Percentiles rank a stretch among this genome's conserved stretches.
Evolutionary conservation across 768 basidiomycete species (phyloP).

Genomic region (Suillus brevipes): DNA sequence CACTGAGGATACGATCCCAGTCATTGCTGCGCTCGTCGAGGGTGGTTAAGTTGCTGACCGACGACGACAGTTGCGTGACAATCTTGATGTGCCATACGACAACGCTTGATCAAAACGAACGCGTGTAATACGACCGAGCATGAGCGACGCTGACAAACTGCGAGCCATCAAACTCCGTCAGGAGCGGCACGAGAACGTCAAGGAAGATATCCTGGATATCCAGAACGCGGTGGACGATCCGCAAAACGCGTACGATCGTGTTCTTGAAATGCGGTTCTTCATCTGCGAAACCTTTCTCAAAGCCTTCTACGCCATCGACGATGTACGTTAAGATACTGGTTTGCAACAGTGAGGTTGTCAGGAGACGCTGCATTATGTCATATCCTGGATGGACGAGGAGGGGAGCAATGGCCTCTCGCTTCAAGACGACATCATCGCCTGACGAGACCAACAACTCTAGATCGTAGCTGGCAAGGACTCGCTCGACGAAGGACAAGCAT

Average conservation of each 20-base stretch:
- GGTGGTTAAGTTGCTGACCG: constrained; percentile 73
- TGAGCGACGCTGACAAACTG: constrained; percentile 55
- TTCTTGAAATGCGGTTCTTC: constrained; percentile 71
- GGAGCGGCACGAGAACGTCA: constrained; percentile 79
- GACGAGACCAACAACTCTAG: constrained; percentile 67
- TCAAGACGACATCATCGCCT: constrained; percentile 52
- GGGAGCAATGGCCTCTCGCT: constrained; percentile 52
- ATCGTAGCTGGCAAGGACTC: constrained; percentile 78
- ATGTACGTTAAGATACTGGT: constrained; percentile 74
- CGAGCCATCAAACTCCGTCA: constrained; percentile 63
- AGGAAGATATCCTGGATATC: constrained; percentile 89
- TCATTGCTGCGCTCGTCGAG: constrained; percentile 80
- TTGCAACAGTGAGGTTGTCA: constrained; percentile 75
- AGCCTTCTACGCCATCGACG: constrained; percentile 75
- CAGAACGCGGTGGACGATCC: constrained; percentile 78
- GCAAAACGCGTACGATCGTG: constrained; percentile 77
- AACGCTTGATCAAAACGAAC: constrained; percentile 77
- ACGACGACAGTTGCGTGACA: constrained; percentile 63
- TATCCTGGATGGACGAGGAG: constrained; percentile 82
- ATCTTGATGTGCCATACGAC: constrained; percentile 74
- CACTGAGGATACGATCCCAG: constrained; percentile 81
- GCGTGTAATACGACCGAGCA: constrained; percentile 67
- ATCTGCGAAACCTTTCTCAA: constrained; percentile 67
- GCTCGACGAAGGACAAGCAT: constrained; percentile 83
- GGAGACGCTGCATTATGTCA: constrained; percentile 76